These are phyloP conservation scores for Thelonectria olida DNA, from an alignment of 2,329 filamentous ascomycete species.

Conservation along the genomic window DNA sequence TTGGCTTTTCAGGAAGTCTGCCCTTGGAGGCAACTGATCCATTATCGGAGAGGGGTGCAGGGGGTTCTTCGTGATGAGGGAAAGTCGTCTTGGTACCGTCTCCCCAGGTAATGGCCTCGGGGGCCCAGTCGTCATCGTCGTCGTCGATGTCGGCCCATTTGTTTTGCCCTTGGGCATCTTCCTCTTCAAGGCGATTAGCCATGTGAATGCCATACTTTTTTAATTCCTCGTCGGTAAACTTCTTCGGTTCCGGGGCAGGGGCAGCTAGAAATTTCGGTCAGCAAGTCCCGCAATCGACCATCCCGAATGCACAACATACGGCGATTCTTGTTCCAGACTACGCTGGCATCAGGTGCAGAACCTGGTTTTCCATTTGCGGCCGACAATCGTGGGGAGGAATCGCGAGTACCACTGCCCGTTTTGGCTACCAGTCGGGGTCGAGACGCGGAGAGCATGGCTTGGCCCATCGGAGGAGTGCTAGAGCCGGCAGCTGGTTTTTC, in stretches of 20 bases:
- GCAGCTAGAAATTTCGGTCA: constrained; percentile 55
- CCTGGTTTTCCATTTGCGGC: constrained; percentile 66
- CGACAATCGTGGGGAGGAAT: constrained; percentile 56
- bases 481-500: constrained; percentile 61
- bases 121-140: constrained; percentile 87
- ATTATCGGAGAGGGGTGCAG: constrained; percentile 37
- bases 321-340: constrained; percentile 90
- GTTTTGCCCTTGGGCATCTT: constrained; percentile 77
- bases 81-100: constrained; percentile 86
- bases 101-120: constrained; percentile 87
- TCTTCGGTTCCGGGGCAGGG: constrained; percentile 76
- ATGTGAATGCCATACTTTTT: constrained; percentile 89
- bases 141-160: constrained; percentile 94
- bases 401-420: constrained; percentile 68
- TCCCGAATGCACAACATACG: constrained; percentile 61
- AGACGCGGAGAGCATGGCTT: constrained; percentile 59
- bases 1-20: constrained; percentile 52
- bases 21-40: constrained; percentile 32
- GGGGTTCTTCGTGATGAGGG: constrained; percentile 66
- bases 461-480: constrained; percentile 55
- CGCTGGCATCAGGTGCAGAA: constrained; percentile 74
- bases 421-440: constrained; percentile 82
- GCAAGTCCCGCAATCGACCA: constrained; percentile 16
- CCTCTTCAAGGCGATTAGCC: constrained; percentile 79
- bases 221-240: constrained; percentile 87